Evolutionary conservation across 2,329 filamentous ascomycete species (phyloP).

Genomic region (Pestalotiopsis sp.): DNA sequence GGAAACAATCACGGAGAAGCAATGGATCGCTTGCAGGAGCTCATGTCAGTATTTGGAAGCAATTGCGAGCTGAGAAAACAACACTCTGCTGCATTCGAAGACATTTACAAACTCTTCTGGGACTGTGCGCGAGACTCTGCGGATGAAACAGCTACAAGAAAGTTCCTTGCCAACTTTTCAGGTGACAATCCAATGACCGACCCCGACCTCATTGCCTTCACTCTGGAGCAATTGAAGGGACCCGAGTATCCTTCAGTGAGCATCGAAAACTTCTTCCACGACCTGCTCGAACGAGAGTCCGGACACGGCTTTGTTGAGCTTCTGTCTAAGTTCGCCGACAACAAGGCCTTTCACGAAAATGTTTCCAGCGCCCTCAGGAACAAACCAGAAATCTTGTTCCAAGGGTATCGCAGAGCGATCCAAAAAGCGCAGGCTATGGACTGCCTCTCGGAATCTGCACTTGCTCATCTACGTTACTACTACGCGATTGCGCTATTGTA

Average conservation of each 20-base stretch:
- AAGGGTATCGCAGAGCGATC: not conserved
- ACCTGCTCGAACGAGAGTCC: not conserved
- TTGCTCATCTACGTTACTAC: not conserved
- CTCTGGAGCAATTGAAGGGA: not conserved
- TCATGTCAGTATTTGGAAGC: not conserved
- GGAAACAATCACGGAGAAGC: not conserved
- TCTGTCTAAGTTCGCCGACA: not conserved
- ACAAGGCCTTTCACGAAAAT: not conserved
- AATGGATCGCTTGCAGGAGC: not conserved
- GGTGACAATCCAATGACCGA: not conserved
- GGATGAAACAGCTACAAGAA: not conserved
- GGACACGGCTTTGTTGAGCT: not conserved
- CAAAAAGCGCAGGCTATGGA: not conserved
- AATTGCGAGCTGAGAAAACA: not conserved
- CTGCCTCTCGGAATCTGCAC: not conserved
- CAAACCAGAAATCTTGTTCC: not conserved
- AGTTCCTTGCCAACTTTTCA: not conserved
- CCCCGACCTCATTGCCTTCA: not conserved
- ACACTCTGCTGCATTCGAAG: not conserved
- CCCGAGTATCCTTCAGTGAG: not conserved
- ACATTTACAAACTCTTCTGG: not conserved
- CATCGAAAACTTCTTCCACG: not conserved
- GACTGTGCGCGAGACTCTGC: not conserved
- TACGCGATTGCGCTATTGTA: not conserved
- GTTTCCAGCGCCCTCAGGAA: not conserved